Base-by-base conservation (phyloP, 192 early-diverging fungal genomes). In the Gamsiella multidivaricata region DNA sequence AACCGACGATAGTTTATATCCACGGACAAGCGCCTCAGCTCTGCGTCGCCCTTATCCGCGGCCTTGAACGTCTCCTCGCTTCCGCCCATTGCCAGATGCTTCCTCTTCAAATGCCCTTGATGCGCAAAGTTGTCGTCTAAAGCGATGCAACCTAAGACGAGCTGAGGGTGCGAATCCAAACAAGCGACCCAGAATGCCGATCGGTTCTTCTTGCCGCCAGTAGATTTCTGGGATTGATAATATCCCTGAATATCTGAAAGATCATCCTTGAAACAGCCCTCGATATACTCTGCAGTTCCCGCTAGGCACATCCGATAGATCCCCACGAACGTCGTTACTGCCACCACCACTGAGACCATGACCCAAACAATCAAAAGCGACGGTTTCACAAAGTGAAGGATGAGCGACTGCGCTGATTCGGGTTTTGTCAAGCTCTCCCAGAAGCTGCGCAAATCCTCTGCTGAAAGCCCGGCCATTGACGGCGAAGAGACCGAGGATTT, bases 171-270 rank as follows among this genome's bases (percentile, higher is more conserved):
- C 0, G 59, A 55, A 3, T 46, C 54, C 54, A 78, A 20, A 39
- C 74, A 78, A 11, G 74, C 74, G 1, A 78, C 74, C 74, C 74
- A 78, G 39, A 69, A 78, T 47, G 56, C 54, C 3, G 65, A 68
- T 32, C 65, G 60, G 23, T 73, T 57, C 36, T 39, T 58, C 18
- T 49, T n/a, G 3, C 23, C 22, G 8, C 50, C 10, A 8, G 18
- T 11, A 10, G 39, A 37, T 3, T 5, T 6, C 2, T 32, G 29
- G n/a, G 43, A 57, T 23, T 78, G 74, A 23, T 78, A 78, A 33
- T 69, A 78, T 22, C 41, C 37, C 11, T n/a, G 25, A 20, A 78
- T 78, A 50, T 78, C 66, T 1, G 20, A 45, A 26, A 78, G 47
- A 50, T 78, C 74, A 29, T 78, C 74, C 1, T 56, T 56, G 14